phyloP scores from a whole-genome alignment of 2,329 filamentous ascomycete species.

The Pestalotiopsis sp. region DNA sequence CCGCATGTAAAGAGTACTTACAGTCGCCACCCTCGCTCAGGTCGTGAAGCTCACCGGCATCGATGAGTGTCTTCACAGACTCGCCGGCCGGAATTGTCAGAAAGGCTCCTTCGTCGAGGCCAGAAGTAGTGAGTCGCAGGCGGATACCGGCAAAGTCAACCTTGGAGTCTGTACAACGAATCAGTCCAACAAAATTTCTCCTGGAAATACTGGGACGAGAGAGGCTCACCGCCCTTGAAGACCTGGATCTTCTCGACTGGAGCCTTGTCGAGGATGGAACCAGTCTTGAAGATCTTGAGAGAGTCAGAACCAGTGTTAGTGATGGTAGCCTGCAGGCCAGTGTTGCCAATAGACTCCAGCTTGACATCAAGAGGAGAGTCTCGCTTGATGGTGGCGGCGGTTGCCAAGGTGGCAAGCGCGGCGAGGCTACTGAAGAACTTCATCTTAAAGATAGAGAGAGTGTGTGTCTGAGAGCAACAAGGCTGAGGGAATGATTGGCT shows the following conservation, averaged over 20 bases:
- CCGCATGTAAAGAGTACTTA: background rate
- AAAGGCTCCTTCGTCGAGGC: conserved; percentile 53
- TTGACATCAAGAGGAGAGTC: conserved; percentile 43
- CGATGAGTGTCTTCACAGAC: conserved; percentile 55
- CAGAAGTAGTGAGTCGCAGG: conserved; percentile 47
- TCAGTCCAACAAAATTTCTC: background rate
- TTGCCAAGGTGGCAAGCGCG: conserved; percentile 38
- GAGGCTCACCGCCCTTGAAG: conserved; percentile 46
- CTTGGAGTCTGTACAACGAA: conserved; percentile 37
- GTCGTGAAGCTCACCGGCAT: conserved; percentile 59
- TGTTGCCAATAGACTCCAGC: conserved; percentile 52
- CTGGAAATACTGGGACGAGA: background rate
- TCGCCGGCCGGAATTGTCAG: conserved; percentile 49
- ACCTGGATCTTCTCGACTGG: conserved; percentile 57
- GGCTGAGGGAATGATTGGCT: conserved; percentile 6
- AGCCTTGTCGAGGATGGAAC: conserved; percentile 55
- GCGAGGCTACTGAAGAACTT: conserved; percentile 40
- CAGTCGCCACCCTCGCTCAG: conserved; percentile 52
- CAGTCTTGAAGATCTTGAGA: conserved; percentile 56
- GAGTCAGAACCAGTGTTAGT: conserved; percentile 54
- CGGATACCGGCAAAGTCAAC: conserved; percentile 57
- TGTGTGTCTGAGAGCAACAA: background rate
- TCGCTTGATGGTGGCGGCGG: conserved; percentile 25
- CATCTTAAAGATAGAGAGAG: conserved; percentile 32
- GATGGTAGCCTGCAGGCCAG: conserved; percentile 55